Conservation (phyloP, 176 grass and related monocot species). For the Triticum dicoccoides region DNA sequence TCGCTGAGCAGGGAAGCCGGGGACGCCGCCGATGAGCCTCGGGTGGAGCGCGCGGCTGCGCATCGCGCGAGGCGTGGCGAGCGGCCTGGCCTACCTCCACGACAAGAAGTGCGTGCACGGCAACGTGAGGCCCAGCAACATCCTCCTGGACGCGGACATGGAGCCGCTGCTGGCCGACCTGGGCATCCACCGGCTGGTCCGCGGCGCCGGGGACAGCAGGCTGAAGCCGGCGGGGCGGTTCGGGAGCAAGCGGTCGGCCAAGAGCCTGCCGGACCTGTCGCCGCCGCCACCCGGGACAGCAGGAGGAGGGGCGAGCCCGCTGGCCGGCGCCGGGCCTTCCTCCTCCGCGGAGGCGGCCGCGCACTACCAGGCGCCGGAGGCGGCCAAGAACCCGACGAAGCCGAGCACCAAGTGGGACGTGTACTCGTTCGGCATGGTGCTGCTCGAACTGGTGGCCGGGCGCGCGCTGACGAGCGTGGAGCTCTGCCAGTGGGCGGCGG, state of each 20-base stretch:
- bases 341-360: constrained; percentile 20
- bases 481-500: constrained; percentile 49
- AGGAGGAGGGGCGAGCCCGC: constrained; percentile 42
- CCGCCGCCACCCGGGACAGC: not conserved
- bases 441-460: constrained; percentile 82
- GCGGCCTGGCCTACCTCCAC: constrained; percentile 73
- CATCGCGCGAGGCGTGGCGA: constrained; percentile 74
- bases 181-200: constrained; percentile 57
- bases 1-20: constrained; percentile 50
- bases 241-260: constrained; percentile 61
- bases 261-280: constrained; percentile 56
- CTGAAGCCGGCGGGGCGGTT: constrained; percentile 33
- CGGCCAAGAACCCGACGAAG: constrained; percentile 40
- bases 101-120: constrained; percentile 85
- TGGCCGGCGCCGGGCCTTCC: not conserved
- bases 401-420: constrained; percentile 68
- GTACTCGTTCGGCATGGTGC: constrained; percentile 71
- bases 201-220: not conserved
- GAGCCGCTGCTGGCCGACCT: constrained; percentile 78
- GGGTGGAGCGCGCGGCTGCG: constrained; percentile 55
- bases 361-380: constrained; percentile 73
- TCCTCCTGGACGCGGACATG: constrained; percentile 64
- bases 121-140: constrained; percentile 78
- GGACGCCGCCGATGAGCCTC: constrained; percentile 56
- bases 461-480: constrained; percentile 63